phyloP scores from a whole-genome alignment of 2,329 filamentous ascomycete species.

The Cladophialophora yegresii region DNA sequence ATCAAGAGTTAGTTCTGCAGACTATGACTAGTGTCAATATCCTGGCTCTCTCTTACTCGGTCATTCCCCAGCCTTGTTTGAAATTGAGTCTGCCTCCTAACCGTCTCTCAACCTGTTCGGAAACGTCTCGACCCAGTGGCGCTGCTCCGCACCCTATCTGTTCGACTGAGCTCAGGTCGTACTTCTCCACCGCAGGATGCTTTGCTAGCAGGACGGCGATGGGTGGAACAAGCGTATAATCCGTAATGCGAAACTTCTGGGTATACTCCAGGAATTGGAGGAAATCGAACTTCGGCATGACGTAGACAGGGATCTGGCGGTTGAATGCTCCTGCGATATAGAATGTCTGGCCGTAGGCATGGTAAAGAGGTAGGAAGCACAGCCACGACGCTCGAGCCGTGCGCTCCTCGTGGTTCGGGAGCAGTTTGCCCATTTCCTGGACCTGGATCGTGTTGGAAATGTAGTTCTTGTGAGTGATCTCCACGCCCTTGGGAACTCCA shows the following conservation, averaged over 20 bases:
- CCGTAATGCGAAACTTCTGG: constrained; percentile 68
- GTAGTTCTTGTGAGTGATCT: constrained; percentile 76
- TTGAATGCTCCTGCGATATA: constrained; percentile 64
- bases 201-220: constrained; percentile 74
- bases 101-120: constrained; percentile 60
- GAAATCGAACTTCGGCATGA: constrained; percentile 79
- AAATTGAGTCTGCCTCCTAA: constrained; percentile 57
- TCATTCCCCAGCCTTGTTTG: constrained; percentile 86
- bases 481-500: constrained; percentile 79
- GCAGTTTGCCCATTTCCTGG: constrained; percentile 39
- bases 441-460: constrained; percentile 59
- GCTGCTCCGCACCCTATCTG: constrained; percentile 67
- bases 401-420: constrained; percentile 54
- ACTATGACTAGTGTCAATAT: neutral
- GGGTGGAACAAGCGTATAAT: constrained; percentile 69
- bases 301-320: constrained; percentile 66
- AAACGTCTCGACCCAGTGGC: constrained; percentile 62
- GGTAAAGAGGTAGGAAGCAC: constrained; percentile 76
- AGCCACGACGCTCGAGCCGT: constrained; percentile 52
- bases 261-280: constrained; percentile 68
- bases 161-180: constrained; percentile 68
- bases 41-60: constrained; percentile 55
- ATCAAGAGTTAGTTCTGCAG: neutral
- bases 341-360: constrained; percentile 71
- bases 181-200: constrained; percentile 64